phyloP scores from a whole-genome alignment of 2,329 filamentous ascomycete species.

The Calonectria fujianensis region DNA sequence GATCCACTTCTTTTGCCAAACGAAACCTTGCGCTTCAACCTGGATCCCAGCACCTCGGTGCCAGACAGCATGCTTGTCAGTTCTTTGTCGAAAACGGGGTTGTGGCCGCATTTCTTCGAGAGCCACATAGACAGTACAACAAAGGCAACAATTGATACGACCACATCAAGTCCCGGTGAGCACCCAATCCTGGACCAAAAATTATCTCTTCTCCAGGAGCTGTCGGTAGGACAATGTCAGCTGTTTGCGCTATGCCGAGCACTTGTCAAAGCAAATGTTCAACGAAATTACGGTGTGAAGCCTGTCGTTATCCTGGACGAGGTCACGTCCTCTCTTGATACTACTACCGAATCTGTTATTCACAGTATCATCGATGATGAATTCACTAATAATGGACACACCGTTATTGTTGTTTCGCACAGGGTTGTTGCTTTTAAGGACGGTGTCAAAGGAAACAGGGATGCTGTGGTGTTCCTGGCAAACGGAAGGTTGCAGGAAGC shows the following conservation, averaged over 20 bases:
- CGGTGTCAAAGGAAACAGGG: not conserved
- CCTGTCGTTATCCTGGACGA: not conserved
- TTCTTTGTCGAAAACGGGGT: not conserved
- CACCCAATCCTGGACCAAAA: not conserved
- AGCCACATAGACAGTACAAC: not conserved
- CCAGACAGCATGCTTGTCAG: not conserved
- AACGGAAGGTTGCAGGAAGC: not conserved
- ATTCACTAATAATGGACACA: not conserved
- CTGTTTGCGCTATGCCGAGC: not conserved
- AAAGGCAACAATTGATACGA: too few species aligned
- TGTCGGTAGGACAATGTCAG: not conserved
- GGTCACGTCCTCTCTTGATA: constrained; percentile 6
- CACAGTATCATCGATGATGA: not conserved
- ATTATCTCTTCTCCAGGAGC: not conserved
- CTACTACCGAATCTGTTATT: not conserved
- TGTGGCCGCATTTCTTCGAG: not conserved
- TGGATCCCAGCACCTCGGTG: not conserved
- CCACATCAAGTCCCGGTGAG: not conserved
- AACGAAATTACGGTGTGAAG: not conserved
- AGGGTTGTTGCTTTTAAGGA: not conserved
- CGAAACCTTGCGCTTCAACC: not conserved
- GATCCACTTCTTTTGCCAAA: constrained; percentile 7
- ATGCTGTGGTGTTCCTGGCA: not conserved
- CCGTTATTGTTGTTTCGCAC: constrained; percentile 4
- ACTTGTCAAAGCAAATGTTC: not conserved